These are phyloP conservation scores for Dalechampia spathulata DNA, from an alignment of 441 rosid species.

Conservation along the genomic window DNA sequence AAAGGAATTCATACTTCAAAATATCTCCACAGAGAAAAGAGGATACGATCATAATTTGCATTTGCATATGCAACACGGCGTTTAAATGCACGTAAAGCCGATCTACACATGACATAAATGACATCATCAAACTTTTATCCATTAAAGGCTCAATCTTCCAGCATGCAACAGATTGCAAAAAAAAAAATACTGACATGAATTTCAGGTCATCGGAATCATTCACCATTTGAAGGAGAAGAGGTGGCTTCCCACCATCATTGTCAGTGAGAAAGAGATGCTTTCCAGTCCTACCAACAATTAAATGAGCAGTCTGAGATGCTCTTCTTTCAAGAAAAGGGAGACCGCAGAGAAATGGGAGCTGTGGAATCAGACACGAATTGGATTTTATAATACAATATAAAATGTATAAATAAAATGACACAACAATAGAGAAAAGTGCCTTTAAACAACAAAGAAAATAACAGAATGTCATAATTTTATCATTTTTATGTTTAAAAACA, in stretches of 20 bases:
- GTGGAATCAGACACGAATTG: conserved; percentile 16
- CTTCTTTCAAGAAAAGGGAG: conserved; percentile 81
- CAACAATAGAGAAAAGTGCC: neutral
- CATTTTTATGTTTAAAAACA: too few species aligned
- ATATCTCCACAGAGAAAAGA: conserved; percentile 16
- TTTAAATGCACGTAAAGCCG: conserved; percentile 74
- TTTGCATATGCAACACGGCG: conserved; percentile 93
- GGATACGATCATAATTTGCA: conserved; percentile 86
- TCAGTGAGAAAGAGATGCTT: conserved; percentile 90
- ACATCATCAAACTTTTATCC: conserved; percentile 10
- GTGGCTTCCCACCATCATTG: conserved; percentile 60
- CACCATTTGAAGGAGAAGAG: conserved; percentile 92
- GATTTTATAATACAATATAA: conserved; percentile 2
- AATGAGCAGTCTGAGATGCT: conserved; percentile 78
- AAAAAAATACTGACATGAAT: conserved; percentile 55
- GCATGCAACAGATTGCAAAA: conserved; percentile 8
- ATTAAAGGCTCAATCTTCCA: conserved; percentile 9
- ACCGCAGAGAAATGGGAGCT: conserved; percentile 89
- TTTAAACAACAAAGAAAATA: neutral
- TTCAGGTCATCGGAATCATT: conserved; percentile 55
- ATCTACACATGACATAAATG: conserved; percentile 43
- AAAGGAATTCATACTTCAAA: conserved; percentile 12
- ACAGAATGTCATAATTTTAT: neutral
- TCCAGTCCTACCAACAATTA: conserved; percentile 84
- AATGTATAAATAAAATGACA: neutral